Evolutionary conservation across 805 yeast species (phyloP).

Genomic region (Ogataea pignaliae): DNA sequence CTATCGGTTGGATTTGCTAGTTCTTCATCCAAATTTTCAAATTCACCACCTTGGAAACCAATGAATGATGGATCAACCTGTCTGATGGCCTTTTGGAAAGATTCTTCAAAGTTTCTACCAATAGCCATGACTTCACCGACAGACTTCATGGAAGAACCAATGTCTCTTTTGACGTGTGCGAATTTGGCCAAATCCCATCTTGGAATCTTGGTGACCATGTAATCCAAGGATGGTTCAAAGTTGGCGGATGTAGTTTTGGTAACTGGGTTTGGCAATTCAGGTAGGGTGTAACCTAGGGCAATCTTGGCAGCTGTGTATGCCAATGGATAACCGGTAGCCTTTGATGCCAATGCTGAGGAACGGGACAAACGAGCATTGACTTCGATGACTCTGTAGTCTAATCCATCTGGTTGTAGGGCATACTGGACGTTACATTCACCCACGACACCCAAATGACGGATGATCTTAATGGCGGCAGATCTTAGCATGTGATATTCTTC

Average conservation of each 20-base stretch:
- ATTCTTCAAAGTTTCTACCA: conserved; percentile 96
- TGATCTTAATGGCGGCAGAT: conserved; percentile 94
- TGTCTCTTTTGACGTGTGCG: conserved; percentile 89
- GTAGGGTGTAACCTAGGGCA: conserved; percentile 90
- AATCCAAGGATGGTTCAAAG: conserved; percentile 95
- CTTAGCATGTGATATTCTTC: conserved; percentile 98
- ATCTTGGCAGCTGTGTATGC: conserved; percentile 99
- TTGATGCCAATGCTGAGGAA: conserved; percentile 96
- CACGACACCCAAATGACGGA: conserved; percentile 96
- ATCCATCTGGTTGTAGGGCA: conserved; percentile 92
- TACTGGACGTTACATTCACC: conserved; percentile 99
- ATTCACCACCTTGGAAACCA: conserved; percentile 86
- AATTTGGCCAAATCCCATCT: conserved; percentile 97
- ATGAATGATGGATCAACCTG: conserved; percentile 87
- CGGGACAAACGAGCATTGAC: conserved; percentile 96
- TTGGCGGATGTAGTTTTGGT: conserved; percentile 95
- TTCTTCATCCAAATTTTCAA: conserved; percentile 72
- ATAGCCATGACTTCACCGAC: conserved; percentile 99
- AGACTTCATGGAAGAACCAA: conserved; percentile 96
- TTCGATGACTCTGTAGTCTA: conserved; percentile 94
- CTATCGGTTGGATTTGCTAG: conserved; percentile 89
- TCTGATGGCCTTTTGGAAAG: conserved; percentile 95
- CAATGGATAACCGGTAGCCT: conserved; percentile 97
- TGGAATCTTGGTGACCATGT: conserved; percentile 95
- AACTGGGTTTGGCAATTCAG: conserved; percentile 93